A percentile compares a stretch with the other conserved stretches of the same genome.
Evolutionary conservation across 176 grass and related monocot genomes (phyloP).

Genomic region (Aegilops speltoides): DNA sequence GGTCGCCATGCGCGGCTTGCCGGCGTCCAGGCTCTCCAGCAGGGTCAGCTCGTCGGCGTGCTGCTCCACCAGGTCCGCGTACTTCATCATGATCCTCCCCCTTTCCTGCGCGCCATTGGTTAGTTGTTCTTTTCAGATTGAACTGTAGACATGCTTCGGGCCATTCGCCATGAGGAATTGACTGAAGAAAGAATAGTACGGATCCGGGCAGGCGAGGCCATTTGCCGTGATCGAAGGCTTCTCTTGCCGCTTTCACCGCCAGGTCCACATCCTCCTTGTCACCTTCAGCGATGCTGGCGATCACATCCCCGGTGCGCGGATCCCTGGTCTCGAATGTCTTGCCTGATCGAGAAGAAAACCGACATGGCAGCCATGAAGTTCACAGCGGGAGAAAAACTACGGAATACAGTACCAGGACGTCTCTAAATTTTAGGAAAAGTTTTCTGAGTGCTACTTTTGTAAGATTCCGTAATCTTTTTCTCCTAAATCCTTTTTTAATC

Average conservation of each 20-base stretch:
- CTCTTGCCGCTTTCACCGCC: slow-evolving; percentile 54
- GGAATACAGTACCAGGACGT: no score
- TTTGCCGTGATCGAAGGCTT: slow-evolving; percentile 72
- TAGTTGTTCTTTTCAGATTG: not conserved
- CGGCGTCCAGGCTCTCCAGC: slow-evolving; percentile 63
- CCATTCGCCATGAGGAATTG: not conserved
- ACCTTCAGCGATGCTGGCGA: slow-evolving; percentile 53
- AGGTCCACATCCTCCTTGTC: slow-evolving; percentile 66
- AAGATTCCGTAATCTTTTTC: no score
- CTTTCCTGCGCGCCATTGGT: slow-evolving; percentile 36
- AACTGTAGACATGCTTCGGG: not conserved
- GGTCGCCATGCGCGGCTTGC: slow-evolving; percentile 39
- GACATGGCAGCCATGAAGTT: not conserved
- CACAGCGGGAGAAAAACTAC: not conserved
- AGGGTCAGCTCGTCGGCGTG: slow-evolving; percentile 43
- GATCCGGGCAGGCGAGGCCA: slow-evolving; percentile 80
- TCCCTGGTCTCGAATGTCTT: slow-evolving; percentile 65
- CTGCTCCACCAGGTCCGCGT: slow-evolving; percentile 53
- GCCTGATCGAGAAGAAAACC: slow-evolving; percentile 21
- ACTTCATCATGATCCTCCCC: slow-evolving; percentile 47
- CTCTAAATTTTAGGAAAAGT: no score
- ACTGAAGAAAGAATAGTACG: slow-evolving; percentile 16
- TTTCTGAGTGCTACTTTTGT: no score
- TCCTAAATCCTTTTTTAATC: no score
- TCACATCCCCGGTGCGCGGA: slow-evolving; percentile 60